A percentile compares a stretch with the other conserved stretches of the same genome.
Evolutionary conservation across 2,329 filamentous ascomycete species (phyloP).

Genomic region (Basipetospora sp.): DNA sequence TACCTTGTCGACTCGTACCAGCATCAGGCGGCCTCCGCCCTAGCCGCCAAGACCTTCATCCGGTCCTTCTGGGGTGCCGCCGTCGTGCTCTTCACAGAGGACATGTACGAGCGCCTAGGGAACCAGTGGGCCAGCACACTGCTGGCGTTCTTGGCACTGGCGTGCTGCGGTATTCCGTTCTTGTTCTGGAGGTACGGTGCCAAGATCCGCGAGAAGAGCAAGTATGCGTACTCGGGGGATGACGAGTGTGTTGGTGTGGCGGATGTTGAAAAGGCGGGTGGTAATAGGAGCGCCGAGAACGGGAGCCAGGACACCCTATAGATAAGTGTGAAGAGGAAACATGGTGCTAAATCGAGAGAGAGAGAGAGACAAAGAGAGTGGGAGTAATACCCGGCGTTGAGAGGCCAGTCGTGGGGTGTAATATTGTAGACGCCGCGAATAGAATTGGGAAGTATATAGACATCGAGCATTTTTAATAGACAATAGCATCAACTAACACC

Average conservation of each 20-base stretch:
- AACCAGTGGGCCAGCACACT: conserved; percentile 64
- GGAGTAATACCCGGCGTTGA: too few species aligned
- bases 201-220: conserved; percentile 50
- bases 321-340: too few species aligned
- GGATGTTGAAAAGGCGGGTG: not conserved
- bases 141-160: conserved; percentile 58
- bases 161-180: conserved; percentile 71
- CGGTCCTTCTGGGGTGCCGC: conserved; percentile 67
- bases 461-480: too few species aligned
- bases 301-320: too few species aligned
- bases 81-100: conserved; percentile 63
- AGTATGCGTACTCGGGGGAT: conserved; percentile 56
- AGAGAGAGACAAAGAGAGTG: too few species aligned
- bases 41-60: conserved; percentile 70
- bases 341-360: too few species aligned
- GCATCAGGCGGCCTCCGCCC: conserved; percentile 63
- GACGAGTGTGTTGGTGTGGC: conserved; percentile 21
- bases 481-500: too few species aligned
- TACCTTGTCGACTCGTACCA: conserved; percentile 52
- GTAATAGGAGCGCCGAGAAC: too few species aligned
- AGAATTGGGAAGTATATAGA: too few species aligned
- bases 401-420: too few species aligned
- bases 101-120: conserved; percentile 62
- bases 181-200: conserved; percentile 68
- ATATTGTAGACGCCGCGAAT: too few species aligned